Conservation (phyloP, 73 alveolate species). For the Paramecium biaurelia region DNA sequence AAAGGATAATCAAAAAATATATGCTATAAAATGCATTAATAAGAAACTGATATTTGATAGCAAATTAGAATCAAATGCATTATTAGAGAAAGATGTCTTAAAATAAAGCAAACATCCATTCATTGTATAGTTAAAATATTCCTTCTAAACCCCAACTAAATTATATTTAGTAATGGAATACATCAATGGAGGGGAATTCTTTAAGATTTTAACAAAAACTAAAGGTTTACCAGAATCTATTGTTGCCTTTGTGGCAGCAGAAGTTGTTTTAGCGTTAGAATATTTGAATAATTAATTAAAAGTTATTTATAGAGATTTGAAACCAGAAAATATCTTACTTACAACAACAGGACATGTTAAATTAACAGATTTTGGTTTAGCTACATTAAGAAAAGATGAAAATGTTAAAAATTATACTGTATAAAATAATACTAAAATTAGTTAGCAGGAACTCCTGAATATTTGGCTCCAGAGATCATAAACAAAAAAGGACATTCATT, state of each 20-base stretch:
- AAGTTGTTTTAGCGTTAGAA: slow-evolving; percentile 67
- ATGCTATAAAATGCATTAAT: slow-evolving; percentile 87
- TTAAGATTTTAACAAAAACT: not conserved
- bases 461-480: slow-evolving; percentile 78
- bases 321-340: slow-evolving; percentile 69
- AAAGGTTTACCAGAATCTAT: slow-evolving; percentile 54
- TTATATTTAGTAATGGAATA: slow-evolving; percentile 86
- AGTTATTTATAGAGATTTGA: slow-evolving; percentile 68
- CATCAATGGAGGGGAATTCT: slow-evolving; percentile 60
- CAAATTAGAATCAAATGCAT: slow-evolving; percentile 83
- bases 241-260: slow-evolving; percentile 63
- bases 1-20: slow-evolving; percentile 77
- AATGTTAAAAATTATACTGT: slow-evolving; percentile 64
- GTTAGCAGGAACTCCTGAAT: slow-evolving; percentile 82
- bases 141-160: slow-evolving; percentile 88
- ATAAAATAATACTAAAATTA: not conserved
- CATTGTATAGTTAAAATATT: slow-evolving; percentile 79
- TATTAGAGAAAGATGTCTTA: slow-evolving; percentile 84
- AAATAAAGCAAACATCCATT: slow-evolving; percentile 83
- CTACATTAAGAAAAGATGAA: slow-evolving; percentile 59
- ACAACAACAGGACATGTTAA: slow-evolving; percentile 76
- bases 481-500: slow-evolving; percentile 47
- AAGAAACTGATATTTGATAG: slow-evolving; percentile 76
- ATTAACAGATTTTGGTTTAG: slow-evolving; percentile 73
- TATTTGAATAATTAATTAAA: slow-evolving; percentile 49